These are phyloP conservation scores for Trichoderma harzianum DNA, from an alignment of 2,329 filamentous ascomycete species.

Conservation along the genomic window DNA sequence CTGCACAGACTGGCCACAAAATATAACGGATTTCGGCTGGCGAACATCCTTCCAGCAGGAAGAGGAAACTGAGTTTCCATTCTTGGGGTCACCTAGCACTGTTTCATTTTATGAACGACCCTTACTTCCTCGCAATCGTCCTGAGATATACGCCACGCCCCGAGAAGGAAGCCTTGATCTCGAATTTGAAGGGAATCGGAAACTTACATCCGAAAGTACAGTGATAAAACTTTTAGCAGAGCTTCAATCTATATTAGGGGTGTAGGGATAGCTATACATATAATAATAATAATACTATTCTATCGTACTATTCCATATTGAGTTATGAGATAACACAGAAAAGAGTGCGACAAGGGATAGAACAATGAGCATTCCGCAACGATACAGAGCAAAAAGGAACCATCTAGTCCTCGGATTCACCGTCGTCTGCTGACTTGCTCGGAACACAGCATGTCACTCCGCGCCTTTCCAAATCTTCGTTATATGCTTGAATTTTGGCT, in stretches of 20 bases:
- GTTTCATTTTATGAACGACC: background rate
- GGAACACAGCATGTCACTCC: background rate
- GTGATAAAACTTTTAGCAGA: background rate
- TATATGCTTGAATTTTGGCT: background rate
- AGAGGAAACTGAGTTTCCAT: conserved; percentile 1
- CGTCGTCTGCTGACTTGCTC: background rate
- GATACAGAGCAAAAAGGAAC: no score
- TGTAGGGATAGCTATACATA: background rate
- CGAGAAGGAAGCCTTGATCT: background rate
- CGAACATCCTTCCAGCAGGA: conserved; percentile 12
- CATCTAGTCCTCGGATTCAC: background rate
- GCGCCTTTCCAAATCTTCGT: background rate
- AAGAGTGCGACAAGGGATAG: no score
- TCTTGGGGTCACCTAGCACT: background rate
- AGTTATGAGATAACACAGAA: no score
- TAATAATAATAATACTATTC: no score
- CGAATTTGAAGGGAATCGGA: conserved; percentile 13
- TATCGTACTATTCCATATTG: no score
- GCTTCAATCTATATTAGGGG: background rate
- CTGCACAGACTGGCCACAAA: conserved; percentile 15
- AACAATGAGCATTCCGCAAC: no score
- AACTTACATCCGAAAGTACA: background rate
- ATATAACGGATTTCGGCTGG: conserved; percentile 11
- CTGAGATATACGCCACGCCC: conserved; percentile 12
- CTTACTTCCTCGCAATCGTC: background rate